Evolutionary conservation across 192 early-diverging fungal species (phyloP), one percentile per base, ranked within the genome.

Genomic region (Podila horticola): DNA sequence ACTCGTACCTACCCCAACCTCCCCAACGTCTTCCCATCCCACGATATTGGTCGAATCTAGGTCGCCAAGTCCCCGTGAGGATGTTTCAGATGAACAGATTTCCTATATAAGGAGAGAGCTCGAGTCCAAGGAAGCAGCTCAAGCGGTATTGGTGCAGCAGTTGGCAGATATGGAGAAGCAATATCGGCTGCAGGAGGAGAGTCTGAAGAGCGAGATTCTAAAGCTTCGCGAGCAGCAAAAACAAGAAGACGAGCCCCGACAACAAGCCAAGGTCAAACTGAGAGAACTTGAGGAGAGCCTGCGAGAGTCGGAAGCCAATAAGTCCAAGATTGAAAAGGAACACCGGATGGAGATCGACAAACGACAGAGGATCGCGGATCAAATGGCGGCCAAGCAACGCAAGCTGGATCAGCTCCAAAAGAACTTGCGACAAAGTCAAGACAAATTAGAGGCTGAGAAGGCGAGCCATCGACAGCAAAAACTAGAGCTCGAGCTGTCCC

Each of bases 221-320:
- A 29, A 52, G 3, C 48, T 81, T 26, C 60, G 77, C 15, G 71
- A 81, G 45, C 77, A 81, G 10, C 77, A 81, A 61, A 81, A 66
- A 34, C 77, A 60, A 20, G 77, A 81, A 15, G 77, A 81, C 17
- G 77, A 81, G 20, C 77, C 77, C 0, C 77, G 77, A 48, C 77
- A 81, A 31, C 77, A 69, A n/a, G 77, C 77, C 60, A 81, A 73
- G 36, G 28, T 41, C 24, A 81, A 73, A 31, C 49, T 73, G 26
- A 81, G 67, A 51, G 77, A 81, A 19, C 71, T 81, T 20, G 60
- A 81, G 29, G 77, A 81, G 10, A 81, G 61, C 45, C 62, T 81
- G 24, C 49, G 77, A 22, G 77, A 81, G 48, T 59, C 62, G 11
- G 77, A 81, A 33, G 52, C 58, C 22, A 72, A 65, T 62, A 81